Evolutionary conservation across 306 rosid species (phyloP).

Genomic region (Medicago arabica): DNA sequence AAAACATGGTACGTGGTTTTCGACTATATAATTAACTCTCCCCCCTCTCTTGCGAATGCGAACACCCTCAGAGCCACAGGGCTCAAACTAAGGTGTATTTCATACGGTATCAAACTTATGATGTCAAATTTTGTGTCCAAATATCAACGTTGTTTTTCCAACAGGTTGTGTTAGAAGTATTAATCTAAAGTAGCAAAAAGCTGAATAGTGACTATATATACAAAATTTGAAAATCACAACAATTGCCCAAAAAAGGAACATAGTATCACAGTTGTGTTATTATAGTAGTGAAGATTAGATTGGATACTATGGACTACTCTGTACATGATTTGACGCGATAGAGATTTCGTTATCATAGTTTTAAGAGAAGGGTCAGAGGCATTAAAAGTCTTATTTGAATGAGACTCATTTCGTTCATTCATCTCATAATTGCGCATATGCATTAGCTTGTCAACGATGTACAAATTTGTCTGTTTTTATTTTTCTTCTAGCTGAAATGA

Average conservation of each 20-base stretch:
- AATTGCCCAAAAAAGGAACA: neutral
- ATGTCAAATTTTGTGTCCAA: no score
- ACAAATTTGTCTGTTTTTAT: neutral
- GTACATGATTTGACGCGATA: neutral
- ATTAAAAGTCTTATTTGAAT: neutral
- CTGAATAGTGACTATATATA: neutral
- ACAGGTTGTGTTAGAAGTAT: no score
- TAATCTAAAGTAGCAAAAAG: neutral
- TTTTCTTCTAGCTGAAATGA: neutral
- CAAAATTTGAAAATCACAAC: neutral
- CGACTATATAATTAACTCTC: no score
- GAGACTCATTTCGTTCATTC: neutral
- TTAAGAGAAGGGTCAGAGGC: neutral
- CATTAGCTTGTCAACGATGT: neutral
- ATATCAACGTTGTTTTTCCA: no score
- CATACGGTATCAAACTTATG: no score
- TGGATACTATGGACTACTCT: neutral
- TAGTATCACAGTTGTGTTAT: neutral
- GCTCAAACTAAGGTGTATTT: no score
- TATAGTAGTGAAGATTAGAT: neutral
- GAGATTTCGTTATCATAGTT: neutral
- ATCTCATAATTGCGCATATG: constrained; percentile 4
- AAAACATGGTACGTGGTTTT: no score
- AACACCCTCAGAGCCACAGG: no score
- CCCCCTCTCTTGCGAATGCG: no score